Evolutionary conservation across 352 stramenopile species (phyloP), one percentile per base, ranked within the genome.

Genomic region (Pythium rishiriense): DNA sequence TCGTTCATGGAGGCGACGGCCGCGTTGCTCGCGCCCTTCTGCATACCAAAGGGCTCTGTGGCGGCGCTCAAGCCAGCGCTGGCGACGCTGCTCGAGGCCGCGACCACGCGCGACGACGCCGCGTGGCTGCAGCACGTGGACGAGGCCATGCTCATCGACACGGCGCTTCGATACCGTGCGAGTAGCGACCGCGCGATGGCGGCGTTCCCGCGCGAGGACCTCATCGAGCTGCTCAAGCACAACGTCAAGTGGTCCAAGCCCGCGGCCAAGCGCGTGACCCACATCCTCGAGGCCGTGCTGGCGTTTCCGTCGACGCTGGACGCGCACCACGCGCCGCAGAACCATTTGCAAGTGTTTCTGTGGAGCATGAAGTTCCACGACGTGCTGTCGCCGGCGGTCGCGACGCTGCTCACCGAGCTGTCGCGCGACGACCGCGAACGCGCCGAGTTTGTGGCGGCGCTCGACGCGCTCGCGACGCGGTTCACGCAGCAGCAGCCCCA

Each of bases 221-320:
- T 90, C 48, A 71, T 90, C 33, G 83, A 91, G 58, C 74, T 90
- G 75, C 75, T 91, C 25, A 91, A 91, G 67, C 69, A 73, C 48
- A 84, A 88, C 51, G 79, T 91, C 29, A 91, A 91, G 56, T 90
- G 80, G 80, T 75, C 83, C 14, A 90, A 90, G 48, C 76, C 80
- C 1, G 77, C 73, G 37, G 80, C 80, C 54, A 91, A 91, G 68
- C 78, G 80, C 11, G 75, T 87, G 42, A 79, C 78, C 28, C 61
- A 84, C 41, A 84, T 90, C 21, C 69, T 90, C 22, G 83, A 91
- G 52, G 83, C 83, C 0, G 64, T 88, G 25, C 64, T 74, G 0
- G 73, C 79, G 31, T 91, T 88, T 50, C 80, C 82, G 1, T 62
- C 70, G 6, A 25, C 0, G 3, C 19, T 65, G n/a, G 19, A 52